Evolutionary conservation across 495 filamentous ascomycete species (phyloP), one percentile per base, ranked within the genome.

Genomic region (Lophiostoma macrostomum): DNA sequence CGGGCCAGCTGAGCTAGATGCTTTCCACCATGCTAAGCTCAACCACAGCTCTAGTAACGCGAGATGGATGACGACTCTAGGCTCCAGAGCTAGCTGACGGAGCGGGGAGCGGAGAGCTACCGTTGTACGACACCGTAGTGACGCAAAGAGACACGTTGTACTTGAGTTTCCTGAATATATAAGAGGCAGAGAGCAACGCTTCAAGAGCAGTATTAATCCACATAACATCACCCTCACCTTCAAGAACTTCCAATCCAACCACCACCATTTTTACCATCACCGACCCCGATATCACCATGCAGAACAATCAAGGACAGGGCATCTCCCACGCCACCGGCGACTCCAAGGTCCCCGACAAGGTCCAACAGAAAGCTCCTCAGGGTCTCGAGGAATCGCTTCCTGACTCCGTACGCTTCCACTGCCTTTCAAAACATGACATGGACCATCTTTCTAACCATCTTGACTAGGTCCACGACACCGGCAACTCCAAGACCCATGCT

Each of bases 301-400:
- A 61, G 53, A 67, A 67, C 62, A 53, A 65, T 11, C 30, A 35
- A 1, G 62, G 65, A 18, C 65, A 67, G 41, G 65, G 58, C 20
- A 48, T 50, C 8, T 66, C 63, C 27, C 66, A 66, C 61, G 64
- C 64, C 6, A 46, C 18, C 12, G 56, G 60, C 18, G 54, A 62
- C 61, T 68, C 66, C 34, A 50, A 54, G 36, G 51, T 68, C n/a
- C 57, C 66, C 4, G 19, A 50, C 0, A 58, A 39, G 34, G 53
- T 58, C 12, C 61, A 68, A 42, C 44, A 68, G 40, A 57, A 52
- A 34, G 65, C 48, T 6, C 56, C 61, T 11, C 24, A 64, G 40
- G 56, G 52, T 16, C 51, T 60, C 20, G 61, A 64, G 51, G 50
- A 64, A 44, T 24, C 24, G 23, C 56, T 64, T 8, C 61, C 56